Percentiles rank a stretch among this genome's conserved stretches.
Evolutionary conservation across 441 rosid species (phyloP).

Genomic region (Aquilaria agallochum): DNA sequence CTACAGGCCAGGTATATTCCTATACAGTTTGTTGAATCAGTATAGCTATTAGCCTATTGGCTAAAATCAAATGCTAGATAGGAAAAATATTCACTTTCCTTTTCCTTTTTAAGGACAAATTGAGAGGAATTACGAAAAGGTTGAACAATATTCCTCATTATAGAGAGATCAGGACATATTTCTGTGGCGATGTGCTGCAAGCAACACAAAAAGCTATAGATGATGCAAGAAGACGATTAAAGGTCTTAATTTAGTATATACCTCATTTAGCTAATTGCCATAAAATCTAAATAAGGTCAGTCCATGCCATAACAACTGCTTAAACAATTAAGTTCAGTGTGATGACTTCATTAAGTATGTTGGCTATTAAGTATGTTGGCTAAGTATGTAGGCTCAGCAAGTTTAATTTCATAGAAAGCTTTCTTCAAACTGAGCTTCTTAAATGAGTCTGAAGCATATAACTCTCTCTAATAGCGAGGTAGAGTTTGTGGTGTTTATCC

Average conservation of each 20-base stretch:
- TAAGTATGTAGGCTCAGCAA: too few species aligned
- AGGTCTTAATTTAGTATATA: constrained; percentile 37
- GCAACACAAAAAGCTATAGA: constrained; percentile 72
- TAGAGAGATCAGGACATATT: constrained; percentile 84
- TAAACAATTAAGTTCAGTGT: too few species aligned
- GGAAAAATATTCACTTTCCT: constrained; percentile 21
- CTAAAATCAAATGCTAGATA: not conserved
- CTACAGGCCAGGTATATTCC: constrained; percentile 40
- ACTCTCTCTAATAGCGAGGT: too few species aligned
- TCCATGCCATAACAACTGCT: not conserved
- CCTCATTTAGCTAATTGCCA: constrained; percentile 8
- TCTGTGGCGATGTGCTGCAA: constrained; percentile 82
- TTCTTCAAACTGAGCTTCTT: too few species aligned
- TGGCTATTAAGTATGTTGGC: too few species aligned
- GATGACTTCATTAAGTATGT: too few species aligned
- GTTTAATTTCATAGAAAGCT: too few species aligned
- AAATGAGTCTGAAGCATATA: too few species aligned
- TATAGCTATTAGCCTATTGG: too few species aligned
- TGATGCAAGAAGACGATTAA: constrained; percentile 67
- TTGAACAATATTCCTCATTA: constrained; percentile 96
- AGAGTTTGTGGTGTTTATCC: too few species aligned
- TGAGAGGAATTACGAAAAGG: constrained; percentile 94
- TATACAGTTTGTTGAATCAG: not conserved
- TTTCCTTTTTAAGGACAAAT: constrained; percentile 55
- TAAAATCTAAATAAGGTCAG: constrained; percentile 5